phyloP scores from a whole-genome alignment of 2,329 filamentous ascomycete genomes.

The Zasmidium citrigriseum region DNA sequence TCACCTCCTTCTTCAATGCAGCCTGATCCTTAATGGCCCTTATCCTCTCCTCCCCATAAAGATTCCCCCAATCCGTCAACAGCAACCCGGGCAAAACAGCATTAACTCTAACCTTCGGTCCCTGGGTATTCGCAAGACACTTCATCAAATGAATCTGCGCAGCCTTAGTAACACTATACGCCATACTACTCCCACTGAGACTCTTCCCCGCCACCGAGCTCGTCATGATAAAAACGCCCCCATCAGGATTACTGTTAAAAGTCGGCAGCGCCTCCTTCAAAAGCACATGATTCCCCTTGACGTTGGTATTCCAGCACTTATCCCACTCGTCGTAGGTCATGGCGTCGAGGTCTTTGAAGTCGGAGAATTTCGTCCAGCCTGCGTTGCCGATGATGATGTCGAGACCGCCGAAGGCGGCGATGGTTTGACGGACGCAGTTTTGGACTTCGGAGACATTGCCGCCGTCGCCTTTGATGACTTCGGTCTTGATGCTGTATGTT shows the following conservation, averaged over 20 bases:
- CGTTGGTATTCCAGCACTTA: conserved; percentile 65
- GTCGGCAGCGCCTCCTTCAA: conserved; percentile 51
- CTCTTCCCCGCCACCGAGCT: conserved; percentile 59
- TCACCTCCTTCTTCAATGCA: conserved; percentile 60
- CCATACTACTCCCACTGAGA: conserved; percentile 60
- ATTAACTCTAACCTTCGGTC: conserved; percentile 64
- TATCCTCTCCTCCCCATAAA: conserved; percentile 55
- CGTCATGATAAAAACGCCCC: conserved; percentile 64
- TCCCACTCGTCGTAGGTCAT: conserved; percentile 65
- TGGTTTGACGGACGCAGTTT: conserved; percentile 60
- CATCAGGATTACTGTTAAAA: conserved; percentile 63
- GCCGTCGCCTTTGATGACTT: conserved; percentile 67
- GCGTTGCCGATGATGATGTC: conserved; percentile 79
- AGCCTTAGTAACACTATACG: conserved; percentile 77
- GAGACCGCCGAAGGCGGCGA: conserved; percentile 65
- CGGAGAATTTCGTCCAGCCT: conserved; percentile 63
- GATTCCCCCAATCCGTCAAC: conserved; percentile 64
- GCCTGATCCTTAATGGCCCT: conserved; percentile 56
- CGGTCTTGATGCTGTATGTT: conserved; percentile 53
- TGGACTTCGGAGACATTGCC: conserved; percentile 60
- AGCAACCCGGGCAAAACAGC: conserved; percentile 65
- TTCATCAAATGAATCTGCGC: conserved; percentile 69
- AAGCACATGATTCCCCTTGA: conserved; percentile 43
- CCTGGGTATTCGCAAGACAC: conserved; percentile 63
- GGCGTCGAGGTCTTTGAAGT: conserved; percentile 59